Evolutionary conservation across 805 yeast species (phyloP), one percentile per base, ranked within the genome.

Genomic region (Saccharomycopsis javanensis): DNA sequence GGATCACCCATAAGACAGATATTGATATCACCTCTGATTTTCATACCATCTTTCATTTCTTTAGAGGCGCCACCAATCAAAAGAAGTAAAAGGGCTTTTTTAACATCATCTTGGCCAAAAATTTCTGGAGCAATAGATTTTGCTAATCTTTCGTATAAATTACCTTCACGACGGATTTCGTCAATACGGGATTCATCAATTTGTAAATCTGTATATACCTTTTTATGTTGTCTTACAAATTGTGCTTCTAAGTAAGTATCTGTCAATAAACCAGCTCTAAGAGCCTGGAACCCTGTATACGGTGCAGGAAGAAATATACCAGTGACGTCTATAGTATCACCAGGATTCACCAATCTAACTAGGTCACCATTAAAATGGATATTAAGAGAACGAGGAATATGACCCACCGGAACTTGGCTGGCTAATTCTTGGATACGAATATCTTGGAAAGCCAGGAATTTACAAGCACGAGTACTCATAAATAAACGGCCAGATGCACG

Each of bases 1-100:
- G 99, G 99, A 68, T 94, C 99, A 65, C 99, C 99, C 97, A 94
- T 92, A 55, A 94, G 77, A 73, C 97, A 86, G 56, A 94, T 80
- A 67, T 94, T 94, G 64, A 94, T 88, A 69, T 94, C 99, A 66
- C 99, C 99, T 75, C 99, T 84, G 66, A 94, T 94, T 67, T 86
- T 83, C 88, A 94, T 83, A 63, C 99, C 99, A 72, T 94, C 99
- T 50, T 96, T 96, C 64, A 92, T 82, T 66, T 83, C 88, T 69
- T 94, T 94, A 53, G 96, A 87, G 50, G 91, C 97, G 66, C 99
- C 99, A 54, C 99, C 97, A 62, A 94, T 89, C 50, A 94, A 76
- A 60, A 94, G 75, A 59, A 94, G 72, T 46, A 94, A 73, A 60
- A 94, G 73, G 5, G 97, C 91, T 71, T 94, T 94, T 71, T 94